Percentiles rank a stretch among this genome's conserved stretches.
Evolutionary conservation across 257 asterid species (phyloP).

Genomic region (Solanum pinnatisectum): DNA sequence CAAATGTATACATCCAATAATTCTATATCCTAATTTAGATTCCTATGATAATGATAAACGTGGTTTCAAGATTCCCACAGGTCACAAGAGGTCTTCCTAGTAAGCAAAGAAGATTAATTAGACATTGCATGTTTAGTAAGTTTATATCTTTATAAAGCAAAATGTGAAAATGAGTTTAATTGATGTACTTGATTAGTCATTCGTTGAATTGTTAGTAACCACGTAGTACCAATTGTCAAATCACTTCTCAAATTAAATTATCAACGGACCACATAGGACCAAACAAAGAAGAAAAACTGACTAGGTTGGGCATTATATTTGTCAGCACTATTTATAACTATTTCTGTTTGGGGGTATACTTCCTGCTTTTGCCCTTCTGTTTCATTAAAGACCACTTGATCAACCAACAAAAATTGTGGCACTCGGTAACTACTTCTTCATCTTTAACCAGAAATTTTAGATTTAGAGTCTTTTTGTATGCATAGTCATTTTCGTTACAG

Average conservation of each 20-base stretch:
- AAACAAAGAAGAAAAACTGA: not conserved
- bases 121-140: not conserved
- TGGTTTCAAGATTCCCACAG: not conserved
- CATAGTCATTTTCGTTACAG: rapidly evolving
- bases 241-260: not conserved
- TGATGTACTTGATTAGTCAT: not conserved
- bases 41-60: not conserved
- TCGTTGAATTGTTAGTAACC: not conserved
- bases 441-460: rapidly evolving
- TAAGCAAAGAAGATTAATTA: not conserved
- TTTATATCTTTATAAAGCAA: not conserved
- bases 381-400: not conserved
- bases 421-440: too few species aligned
- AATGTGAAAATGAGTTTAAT: not conserved
- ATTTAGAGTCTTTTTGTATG: too few species aligned
- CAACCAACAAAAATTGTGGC: too few species aligned
- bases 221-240: not conserved
- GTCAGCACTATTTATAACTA: not conserved
- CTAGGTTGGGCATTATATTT: not conserved
- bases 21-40: not conserved
- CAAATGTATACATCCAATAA: not conserved
- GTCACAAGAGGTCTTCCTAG: not conserved
- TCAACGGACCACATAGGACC: not conserved
- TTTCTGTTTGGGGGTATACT: not conserved
- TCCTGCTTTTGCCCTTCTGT: not conserved